Evolutionary conservation across 345 rosid species (phyloP), one percentile per base, ranked within the genome.

Genomic region (Syzygium aromaticum): DNA sequence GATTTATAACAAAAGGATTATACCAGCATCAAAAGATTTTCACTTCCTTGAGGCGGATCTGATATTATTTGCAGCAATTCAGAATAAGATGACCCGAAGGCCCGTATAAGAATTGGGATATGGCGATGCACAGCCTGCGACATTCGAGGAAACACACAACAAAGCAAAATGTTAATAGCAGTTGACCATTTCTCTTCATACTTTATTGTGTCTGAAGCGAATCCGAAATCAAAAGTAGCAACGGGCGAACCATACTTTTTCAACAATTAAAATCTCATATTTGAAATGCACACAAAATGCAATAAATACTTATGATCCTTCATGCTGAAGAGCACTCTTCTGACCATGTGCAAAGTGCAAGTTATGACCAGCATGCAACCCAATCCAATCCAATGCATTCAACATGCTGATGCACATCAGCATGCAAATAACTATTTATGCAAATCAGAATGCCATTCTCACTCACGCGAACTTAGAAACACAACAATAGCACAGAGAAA

Each of bases 31-130:
- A 98, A 91, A 87, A 98, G 97, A 92, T 95, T 95, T 93, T 98
- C 99, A 92, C 99, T 96, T 92, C 99, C 99, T 93, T 93, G 95
- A 77, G 99, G 99, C 51, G 99, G 99, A 90, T 96, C 95, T 80
- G 99, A 95, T 93, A 98, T 92, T 89, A 98, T 91, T 56, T 52
- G 93, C 30, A 98, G 95, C 92, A 98, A 93, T 77, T 95, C 97
- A 89, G 92, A 89, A 88, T 90, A 92, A 87, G 98, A 94, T 90
- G 98, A 95, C 86, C 99, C 98, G 84, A 96, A 90, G 54, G 98
- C 94, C 90, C 99, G 93, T 88, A 96, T 89, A 86, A 98, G 93
- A 80, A 94, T 90, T 52, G 99, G 98, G 54, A 96, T 92, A 90
- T 98, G 98, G 25, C 99, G 98, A 93, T 98, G 98, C 88, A 98